Percentiles rank a stretch among this genome's conserved stretches.
Evolutionary conservation across 805 yeast genomes (phyloP).

Genomic region (Candida sithepensis): DNA sequence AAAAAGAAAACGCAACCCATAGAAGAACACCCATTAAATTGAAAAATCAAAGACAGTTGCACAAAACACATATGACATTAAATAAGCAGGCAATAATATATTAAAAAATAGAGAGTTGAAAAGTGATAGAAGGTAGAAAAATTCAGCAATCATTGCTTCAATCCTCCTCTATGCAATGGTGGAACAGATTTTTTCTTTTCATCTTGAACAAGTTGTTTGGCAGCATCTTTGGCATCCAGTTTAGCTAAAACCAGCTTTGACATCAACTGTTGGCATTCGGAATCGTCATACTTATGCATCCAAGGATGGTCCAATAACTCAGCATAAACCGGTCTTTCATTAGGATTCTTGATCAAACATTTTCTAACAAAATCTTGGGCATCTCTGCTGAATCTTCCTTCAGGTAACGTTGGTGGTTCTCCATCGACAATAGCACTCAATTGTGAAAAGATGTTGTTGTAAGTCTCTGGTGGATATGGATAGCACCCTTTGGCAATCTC

Average conservation of each 20-base stretch:
- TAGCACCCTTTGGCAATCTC: constrained; percentile 89
- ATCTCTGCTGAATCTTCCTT: constrained; percentile 57
- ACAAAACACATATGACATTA: background rate
- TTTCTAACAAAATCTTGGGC: constrained; percentile 79
- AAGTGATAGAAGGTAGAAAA: background rate
- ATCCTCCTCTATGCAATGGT: constrained; percentile 19
- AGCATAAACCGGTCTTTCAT: constrained; percentile 74
- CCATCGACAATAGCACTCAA: constrained; percentile 96
- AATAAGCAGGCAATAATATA: background rate
- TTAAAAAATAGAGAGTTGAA: background rate
- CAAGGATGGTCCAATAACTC: constrained; percentile 79
- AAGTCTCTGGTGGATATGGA: constrained; percentile 96
- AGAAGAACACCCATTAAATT: background rate
- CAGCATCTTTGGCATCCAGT: constrained; percentile 27
- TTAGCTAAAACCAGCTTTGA: constrained; percentile 33
- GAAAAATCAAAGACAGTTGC: background rate
- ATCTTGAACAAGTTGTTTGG: constrained; percentile 6
- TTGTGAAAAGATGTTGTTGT: constrained; percentile 85
- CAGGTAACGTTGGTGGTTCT: constrained; percentile 78
- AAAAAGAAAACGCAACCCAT: background rate
- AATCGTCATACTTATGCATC: constrained; percentile 53
- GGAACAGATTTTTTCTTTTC: constrained; percentile 14
- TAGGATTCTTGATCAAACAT: constrained; percentile 79
- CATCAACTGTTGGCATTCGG: constrained; percentile 27
- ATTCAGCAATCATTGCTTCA: background rate